Conservation (phyloP, 768 basidiomycete species). For the Auriscalpium vulgare region DNA sequence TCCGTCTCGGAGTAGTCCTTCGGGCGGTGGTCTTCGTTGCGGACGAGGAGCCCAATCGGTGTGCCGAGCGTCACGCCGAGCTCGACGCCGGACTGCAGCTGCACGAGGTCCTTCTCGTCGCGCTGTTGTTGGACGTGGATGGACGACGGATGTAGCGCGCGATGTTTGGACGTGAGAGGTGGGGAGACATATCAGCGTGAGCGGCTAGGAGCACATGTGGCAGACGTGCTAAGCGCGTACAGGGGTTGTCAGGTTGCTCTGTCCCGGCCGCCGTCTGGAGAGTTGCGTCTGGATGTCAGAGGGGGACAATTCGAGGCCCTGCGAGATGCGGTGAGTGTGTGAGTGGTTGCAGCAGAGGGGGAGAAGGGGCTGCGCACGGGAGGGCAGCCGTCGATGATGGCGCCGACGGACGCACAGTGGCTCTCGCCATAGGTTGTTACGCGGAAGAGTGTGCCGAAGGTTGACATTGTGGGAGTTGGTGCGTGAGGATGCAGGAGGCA, state of each 20-base stretch:
- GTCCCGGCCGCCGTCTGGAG: slow-evolving; percentile 86
- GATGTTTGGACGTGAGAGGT: background rate
- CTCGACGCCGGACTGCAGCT: slow-evolving; percentile 90
- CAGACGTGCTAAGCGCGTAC: slow-evolving; percentile 36
- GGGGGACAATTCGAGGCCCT: slow-evolving; percentile 79
- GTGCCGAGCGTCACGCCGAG: slow-evolving; percentile 94
- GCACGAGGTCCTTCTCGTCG: slow-evolving; percentile 92
- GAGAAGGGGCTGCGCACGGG: slow-evolving; percentile 49
- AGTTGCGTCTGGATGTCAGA: slow-evolving; percentile 89
- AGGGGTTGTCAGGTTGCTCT: slow-evolving; percentile 94
- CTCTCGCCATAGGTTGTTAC: slow-evolving; percentile 98
- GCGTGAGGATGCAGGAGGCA: background rate
- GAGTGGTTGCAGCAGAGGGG: background rate
- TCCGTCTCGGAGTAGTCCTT: slow-evolving; percentile 99
- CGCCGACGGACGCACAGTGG: slow-evolving; percentile 94
- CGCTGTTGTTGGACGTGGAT: slow-evolving; percentile 40
- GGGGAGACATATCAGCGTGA: no score
- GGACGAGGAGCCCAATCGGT: slow-evolving; percentile 93
- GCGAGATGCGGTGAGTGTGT: background rate
- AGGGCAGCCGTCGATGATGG: slow-evolving; percentile 95
- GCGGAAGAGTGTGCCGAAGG: slow-evolving; percentile 84
- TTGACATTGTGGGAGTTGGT: slow-evolving; percentile 58
- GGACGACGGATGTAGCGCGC: background rate
- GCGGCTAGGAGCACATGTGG: no score
- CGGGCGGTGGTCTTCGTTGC: slow-evolving; percentile 96